These are phyloP conservation scores for Fusarium austroafricanum DNA, from an alignment of 2,329 filamentous ascomycete species.

Conservation along the genomic window DNA sequence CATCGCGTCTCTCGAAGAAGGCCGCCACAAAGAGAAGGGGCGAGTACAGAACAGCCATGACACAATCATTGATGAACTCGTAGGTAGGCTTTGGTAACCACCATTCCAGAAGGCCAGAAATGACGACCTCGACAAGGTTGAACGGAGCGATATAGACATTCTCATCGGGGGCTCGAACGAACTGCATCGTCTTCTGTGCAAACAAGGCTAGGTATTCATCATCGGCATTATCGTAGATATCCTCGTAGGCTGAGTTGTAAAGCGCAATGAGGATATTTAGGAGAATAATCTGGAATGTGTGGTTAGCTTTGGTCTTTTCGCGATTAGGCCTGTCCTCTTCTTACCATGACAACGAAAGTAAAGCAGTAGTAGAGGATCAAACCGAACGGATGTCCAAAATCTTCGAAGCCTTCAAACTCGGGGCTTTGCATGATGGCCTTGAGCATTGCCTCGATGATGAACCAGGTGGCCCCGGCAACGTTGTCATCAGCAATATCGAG, in stretches of 20 bases:
- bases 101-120: constrained; percentile 88
- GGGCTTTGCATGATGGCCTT: constrained; percentile 93
- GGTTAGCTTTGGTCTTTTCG: neutral
- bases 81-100: constrained; percentile 84
- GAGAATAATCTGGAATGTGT: constrained; percentile 68
- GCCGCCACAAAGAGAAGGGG: constrained; percentile 86
- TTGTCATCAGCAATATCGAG: constrained; percentile 85
- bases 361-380: constrained; percentile 97
- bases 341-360: constrained; percentile 95
- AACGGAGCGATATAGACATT: constrained; percentile 98
- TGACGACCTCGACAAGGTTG: constrained; percentile 90
- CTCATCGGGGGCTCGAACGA: constrained; percentile 95
- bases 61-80: constrained; percentile 83
- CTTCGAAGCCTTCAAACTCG: constrained; percentile 88
- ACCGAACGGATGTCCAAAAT: constrained; percentile 92
- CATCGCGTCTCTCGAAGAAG: constrained; percentile 73
- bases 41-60: constrained; percentile 88
- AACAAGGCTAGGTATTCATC: constrained; percentile 97
- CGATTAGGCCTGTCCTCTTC: constrained; percentile 27
- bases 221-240: constrained; percentile 91
- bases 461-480: constrained; percentile 73
- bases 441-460: constrained; percentile 84
- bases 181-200: constrained; percentile 94
- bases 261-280: constrained; percentile 97
- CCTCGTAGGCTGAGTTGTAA: constrained; percentile 96